Evolutionary conservation across 2,329 filamentous ascomycete species (phyloP).

Genomic region (Bertia moriformis): DNA sequence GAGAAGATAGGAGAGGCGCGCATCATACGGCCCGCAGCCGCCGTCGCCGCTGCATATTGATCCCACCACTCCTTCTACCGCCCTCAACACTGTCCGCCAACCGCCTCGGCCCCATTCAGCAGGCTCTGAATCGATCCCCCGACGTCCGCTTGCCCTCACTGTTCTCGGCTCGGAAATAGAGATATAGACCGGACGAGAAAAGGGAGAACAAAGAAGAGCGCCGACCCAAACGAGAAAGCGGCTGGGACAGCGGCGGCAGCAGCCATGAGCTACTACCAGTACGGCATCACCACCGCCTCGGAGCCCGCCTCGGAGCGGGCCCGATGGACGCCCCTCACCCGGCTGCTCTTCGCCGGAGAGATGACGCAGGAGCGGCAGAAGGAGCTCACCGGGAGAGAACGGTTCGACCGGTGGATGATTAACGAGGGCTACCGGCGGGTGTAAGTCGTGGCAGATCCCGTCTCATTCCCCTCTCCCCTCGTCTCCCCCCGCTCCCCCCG

Average conservation of each 20-base stretch:
- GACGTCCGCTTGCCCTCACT: too few species aligned
- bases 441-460: constrained; percentile 29
- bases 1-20: too few species aligned
- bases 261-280: constrained; percentile 19
- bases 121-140: constrained; percentile 34
- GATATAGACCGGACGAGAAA: too few species aligned
- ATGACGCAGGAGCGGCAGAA: constrained; percentile 63
- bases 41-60: too few species aligned
- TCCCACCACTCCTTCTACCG: too few species aligned
- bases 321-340: constrained; percentile 69
- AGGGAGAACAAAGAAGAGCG: too few species aligned
- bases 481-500: too few species aligned
- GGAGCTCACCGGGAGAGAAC: constrained; percentile 53
- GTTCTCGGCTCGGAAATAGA: too few species aligned
- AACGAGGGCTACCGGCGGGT: constrained; percentile 74
- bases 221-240: too few species aligned
- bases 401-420: constrained; percentile 76
- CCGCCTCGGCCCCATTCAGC: constrained; percentile 34
- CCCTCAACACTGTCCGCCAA: too few species aligned
- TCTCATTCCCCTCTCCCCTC: background rate
- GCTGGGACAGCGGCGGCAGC: too few species aligned
- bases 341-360: constrained; percentile 71
- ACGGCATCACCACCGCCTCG: constrained; percentile 14
- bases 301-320: constrained; percentile 51
- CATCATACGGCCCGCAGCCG: too few species aligned